Evolutionary conservation across 164 flowering plant species (phyloP).

Genomic region (Euptelea pleiosperma): DNA sequence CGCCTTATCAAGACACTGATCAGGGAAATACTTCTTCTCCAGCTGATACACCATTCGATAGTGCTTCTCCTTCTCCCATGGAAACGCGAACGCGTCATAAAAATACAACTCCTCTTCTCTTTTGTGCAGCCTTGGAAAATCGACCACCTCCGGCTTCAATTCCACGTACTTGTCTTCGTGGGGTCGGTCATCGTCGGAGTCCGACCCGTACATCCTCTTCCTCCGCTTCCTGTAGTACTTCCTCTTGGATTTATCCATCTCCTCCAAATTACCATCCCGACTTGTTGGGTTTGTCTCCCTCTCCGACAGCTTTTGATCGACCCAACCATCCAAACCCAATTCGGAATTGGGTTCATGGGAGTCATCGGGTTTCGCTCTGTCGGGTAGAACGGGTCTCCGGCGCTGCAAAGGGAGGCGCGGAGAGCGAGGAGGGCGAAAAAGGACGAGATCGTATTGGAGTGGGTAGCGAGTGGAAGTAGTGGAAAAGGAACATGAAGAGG

Average conservation of each 20-base stretch:
- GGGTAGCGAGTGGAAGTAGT: conserved; percentile 69
- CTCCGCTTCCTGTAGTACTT: conserved; percentile 77
- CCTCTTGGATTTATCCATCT: conserved; percentile 73
- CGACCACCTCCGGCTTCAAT: conserved; percentile 77
- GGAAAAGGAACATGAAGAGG: conserved; percentile 30
- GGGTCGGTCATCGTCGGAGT: conserved; percentile 54
- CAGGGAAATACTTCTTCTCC: conserved; percentile 97
- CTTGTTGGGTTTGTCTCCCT: conserved; percentile 6
- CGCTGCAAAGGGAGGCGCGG: conserved; percentile 25
- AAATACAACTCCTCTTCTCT: conserved; percentile 89
- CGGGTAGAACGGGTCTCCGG: conserved; percentile 17
- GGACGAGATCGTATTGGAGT: conserved; percentile 83
- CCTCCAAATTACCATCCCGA: conserved; percentile 12
- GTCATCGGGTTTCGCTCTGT: conserved; percentile 21
- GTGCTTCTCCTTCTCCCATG: conserved; percentile 98
- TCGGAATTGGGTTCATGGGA: conserved; percentile 32
- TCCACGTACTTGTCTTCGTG: conserved; percentile 52
- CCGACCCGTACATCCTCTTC: conserved; percentile 82
- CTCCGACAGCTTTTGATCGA: conserved; percentile 41
- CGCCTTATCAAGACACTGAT: conserved; percentile 84
- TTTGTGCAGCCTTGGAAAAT: conserved; percentile 56
- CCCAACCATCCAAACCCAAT: conserved; percentile 55
- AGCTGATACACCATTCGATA: conserved; percentile 92
- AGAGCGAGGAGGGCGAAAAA: conserved; percentile 51
- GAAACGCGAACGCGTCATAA: conserved; percentile 74